Evolutionary conservation across 1,284 basidiomycete genomes (phyloP), one percentile per base, ranked within the genome.

Genomic region (Pholiota adiposa): DNA sequence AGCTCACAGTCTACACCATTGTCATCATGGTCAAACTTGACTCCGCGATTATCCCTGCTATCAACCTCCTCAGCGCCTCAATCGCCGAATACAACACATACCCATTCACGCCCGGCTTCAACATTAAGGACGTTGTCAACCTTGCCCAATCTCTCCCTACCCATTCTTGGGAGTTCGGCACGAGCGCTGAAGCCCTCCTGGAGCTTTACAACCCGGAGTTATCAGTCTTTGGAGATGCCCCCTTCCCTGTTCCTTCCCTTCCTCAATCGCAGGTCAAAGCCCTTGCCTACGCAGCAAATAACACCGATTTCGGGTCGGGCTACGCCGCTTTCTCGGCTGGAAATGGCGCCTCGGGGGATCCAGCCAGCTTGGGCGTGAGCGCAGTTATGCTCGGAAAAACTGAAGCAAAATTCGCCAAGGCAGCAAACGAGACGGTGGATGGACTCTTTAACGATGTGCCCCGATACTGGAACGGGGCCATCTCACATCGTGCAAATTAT

Each of bases 401-500:
- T n/a, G 67, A 76, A 23, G 40, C 56, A 1, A 70, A 63, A 11
- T 79, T 69, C 54, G 72, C 70, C 0, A 54, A 57, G 5, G 78
- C 74, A 4, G 73, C 76, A 0, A 44, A 60, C 4, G 65, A 70
- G 23, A 71, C 74, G n/a, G 64, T 76, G 12, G 56, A 70, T 3
- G 76, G 78, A 62, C 65, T 84, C 40, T 68, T 78, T 7, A 70
- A 73, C 21, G 63, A 66, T 3, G 82, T 78, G 0, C 82, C 83
- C 0, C 73, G 80, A n/a, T 79, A 73, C 43, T 70, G 65, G 25
- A 81, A 83, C 51, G 82, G 82, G 2, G 83, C 83, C 0, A 85
- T 86, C 49, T 84, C 82, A 2, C 83, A 84, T 60, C 76, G 83
- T 11, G 66, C 67, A 1, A 72, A 74, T 52, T 62, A 73, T 12